A percentile compares a stretch with the other conserved stretches of the same genome.
phyloP scores from a whole-genome alignment of 441 rosid species.

The Jatropha podagrica region DNA sequence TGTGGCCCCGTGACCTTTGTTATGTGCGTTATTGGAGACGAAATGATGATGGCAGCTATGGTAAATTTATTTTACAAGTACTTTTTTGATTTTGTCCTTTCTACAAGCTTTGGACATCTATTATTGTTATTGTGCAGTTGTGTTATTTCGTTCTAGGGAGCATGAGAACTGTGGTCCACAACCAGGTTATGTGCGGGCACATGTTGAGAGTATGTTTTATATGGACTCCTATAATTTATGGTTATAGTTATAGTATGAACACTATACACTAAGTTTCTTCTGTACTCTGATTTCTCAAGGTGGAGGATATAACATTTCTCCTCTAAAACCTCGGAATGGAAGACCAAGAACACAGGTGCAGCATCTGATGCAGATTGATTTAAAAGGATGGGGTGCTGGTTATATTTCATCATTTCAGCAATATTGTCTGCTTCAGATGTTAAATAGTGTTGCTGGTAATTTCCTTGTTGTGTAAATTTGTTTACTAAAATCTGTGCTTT shows the following conservation, averaged over 20 bases:
- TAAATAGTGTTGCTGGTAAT: slow-evolving; percentile 96
- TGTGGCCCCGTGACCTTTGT: slow-evolving; percentile 99
- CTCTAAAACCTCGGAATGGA: slow-evolving; percentile 81
- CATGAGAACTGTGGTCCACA: slow-evolving; percentile 93
- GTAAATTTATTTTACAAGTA: slow-evolving; percentile 36
- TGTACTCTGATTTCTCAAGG: slow-evolving; percentile 48
- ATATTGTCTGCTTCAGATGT: slow-evolving; percentile 97
- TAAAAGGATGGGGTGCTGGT: slow-evolving; percentile 98
- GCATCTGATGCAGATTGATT: slow-evolving; percentile 96
- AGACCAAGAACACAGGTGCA: slow-evolving; percentile 93
- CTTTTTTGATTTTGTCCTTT: slow-evolving; percentile 21
- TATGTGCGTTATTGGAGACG: slow-evolving; percentile 98
- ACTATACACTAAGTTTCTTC: background rate
- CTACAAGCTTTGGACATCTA: slow-evolving; percentile 17
- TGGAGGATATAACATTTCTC: slow-evolving; percentile 96
- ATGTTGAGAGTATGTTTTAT: slow-evolving; percentile 80
- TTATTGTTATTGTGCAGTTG: slow-evolving; percentile 62
- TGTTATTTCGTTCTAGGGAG: slow-evolving; percentile 96
- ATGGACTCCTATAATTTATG: slow-evolving; percentile 21
- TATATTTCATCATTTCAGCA: slow-evolving; percentile 94
- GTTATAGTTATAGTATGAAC: slow-evolving; percentile 5
- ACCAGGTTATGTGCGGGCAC: slow-evolving; percentile 98
- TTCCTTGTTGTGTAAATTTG: slow-evolving; percentile 20
- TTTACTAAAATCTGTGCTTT: background rate
- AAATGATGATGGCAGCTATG: slow-evolving; percentile 98